Percentiles rank a stretch among this genome's conserved stretches.
Conservation (phyloP, 2,329 filamentous ascomycete genomes). For the Aquanectria penicillioides region DNA sequence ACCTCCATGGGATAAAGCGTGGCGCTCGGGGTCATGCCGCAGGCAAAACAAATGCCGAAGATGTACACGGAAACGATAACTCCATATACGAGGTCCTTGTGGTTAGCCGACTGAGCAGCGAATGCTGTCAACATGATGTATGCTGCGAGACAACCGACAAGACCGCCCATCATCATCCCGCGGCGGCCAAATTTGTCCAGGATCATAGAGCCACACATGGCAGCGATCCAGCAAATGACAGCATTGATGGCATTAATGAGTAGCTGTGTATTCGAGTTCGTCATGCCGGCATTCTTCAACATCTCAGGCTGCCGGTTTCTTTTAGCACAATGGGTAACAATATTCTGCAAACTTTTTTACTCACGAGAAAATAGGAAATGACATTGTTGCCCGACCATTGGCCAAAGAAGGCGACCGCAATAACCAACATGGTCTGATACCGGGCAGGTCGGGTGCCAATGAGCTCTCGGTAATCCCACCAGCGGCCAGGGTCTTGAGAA, state of each 20-base stretch:
- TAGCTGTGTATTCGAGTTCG: slow-evolving; percentile 47
- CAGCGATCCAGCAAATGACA: slow-evolving; percentile 59
- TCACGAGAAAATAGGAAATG: slow-evolving; percentile 58
- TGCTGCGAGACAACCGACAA: slow-evolving; percentile 58
- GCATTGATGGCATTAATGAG: slow-evolving; percentile 64
- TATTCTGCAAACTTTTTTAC: no score
- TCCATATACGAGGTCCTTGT: slow-evolving; percentile 51
- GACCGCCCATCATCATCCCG: slow-evolving; percentile 59
- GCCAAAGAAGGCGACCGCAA: slow-evolving; percentile 52
- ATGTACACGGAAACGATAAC: slow-evolving; percentile 62
- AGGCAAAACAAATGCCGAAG: slow-evolving; percentile 4
- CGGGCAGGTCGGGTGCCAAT: slow-evolving; percentile 50
- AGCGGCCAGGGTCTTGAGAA: slow-evolving; percentile 25
- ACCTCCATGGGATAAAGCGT: slow-evolving; percentile 3
- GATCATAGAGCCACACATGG: slow-evolving; percentile 58
- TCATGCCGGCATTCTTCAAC: slow-evolving; percentile 60
- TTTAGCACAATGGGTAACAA: no score
- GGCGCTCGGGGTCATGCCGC: neutral
- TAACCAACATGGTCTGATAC: slow-evolving; percentile 53
- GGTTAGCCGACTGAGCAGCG: slow-evolving; percentile 41
- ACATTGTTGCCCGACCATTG: slow-evolving; percentile 57
- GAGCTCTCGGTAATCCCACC: slow-evolving; percentile 58
- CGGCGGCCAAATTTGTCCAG: slow-evolving; percentile 63
- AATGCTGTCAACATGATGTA: slow-evolving; percentile 59
- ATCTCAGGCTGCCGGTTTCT: slow-evolving; percentile 53